A percentile compares a stretch with the other conserved stretches of the same genome.
Conservation (phyloP, 306 rosid species). For the Prunus padus region DNA sequence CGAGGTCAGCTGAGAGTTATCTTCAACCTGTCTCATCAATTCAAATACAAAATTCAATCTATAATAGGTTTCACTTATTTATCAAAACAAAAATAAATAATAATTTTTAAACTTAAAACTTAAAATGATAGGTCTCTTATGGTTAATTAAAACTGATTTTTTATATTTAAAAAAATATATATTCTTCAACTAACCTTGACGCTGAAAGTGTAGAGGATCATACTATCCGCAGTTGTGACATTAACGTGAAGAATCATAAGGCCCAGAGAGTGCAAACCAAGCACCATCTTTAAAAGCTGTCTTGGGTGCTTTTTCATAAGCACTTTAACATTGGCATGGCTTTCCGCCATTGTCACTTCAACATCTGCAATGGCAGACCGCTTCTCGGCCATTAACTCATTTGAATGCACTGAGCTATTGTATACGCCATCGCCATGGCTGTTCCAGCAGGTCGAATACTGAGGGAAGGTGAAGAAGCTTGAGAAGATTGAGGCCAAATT, state of each 20-base stretch:
- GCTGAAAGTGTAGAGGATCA: slow-evolving; percentile 42
- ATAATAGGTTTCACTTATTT: background rate
- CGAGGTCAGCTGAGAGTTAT: slow-evolving; percentile 29
- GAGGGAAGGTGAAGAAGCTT: slow-evolving; percentile 36
- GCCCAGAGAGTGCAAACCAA: slow-evolving; percentile 35
- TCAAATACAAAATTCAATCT: slow-evolving; percentile 3
- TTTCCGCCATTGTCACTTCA: slow-evolving; percentile 43
- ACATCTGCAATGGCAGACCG: slow-evolving; percentile 31
- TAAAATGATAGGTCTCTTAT: too few relatives aligned
- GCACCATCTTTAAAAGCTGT: slow-evolving; percentile 40
- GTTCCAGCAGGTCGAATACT: slow-evolving; percentile 22
- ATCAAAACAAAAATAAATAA: background rate
- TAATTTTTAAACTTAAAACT: too few relatives aligned
- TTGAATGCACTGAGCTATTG: background rate
- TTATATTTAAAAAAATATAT: background rate
- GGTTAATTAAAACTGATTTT: background rate
- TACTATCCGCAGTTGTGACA: slow-evolving; percentile 27
- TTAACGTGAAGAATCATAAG: slow-evolving; percentile 41
- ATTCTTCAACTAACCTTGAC: slow-evolving; percentile 33
- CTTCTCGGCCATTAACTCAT: slow-evolving; percentile 18
- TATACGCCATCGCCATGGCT: background rate
- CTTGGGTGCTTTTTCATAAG: slow-evolving; percentile 27
- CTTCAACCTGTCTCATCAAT: slow-evolving; percentile 38
- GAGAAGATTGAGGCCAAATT: slow-evolving; percentile 15
- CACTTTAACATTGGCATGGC: slow-evolving; percentile 41